phyloP scores from a whole-genome alignment of 129 eudicot genomes.

The Ambrosia trifida region DNA sequence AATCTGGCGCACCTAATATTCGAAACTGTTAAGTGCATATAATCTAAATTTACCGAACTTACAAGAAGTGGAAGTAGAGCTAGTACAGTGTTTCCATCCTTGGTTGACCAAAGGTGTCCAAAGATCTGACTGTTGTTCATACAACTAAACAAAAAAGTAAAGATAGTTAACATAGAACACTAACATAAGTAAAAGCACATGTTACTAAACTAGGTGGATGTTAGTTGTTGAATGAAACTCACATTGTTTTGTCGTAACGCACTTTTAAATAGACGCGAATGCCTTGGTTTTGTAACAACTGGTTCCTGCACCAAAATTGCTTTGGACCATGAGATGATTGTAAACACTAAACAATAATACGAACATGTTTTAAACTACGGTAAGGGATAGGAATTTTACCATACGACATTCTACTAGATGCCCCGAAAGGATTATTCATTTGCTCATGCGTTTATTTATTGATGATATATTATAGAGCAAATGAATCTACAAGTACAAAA shows the following conservation, averaged over 20 bases:
- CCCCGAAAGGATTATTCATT: slow-evolving; percentile 44
- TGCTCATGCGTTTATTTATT: slow-evolving; percentile 41
- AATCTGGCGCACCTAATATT: too few relatives aligned
- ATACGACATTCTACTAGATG: slow-evolving; percentile 36
- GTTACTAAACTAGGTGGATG: slow-evolving; percentile 2
- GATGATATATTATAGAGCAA: slow-evolving; percentile 36
- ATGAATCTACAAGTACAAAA: slow-evolving; percentile 43
- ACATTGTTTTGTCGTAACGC: slow-evolving; percentile 62
- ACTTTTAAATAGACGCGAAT: slow-evolving; percentile 55
- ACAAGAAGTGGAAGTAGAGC: slow-evolving; percentile 44
- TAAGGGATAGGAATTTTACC: slow-evolving; percentile 29
- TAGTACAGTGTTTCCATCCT: slow-evolving; percentile 75
- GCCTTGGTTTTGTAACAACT: slow-evolving; percentile 56
- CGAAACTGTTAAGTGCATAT: background rate
- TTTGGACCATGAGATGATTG: slow-evolving; percentile 22
- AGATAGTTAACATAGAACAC: slow-evolving; percentile 11
- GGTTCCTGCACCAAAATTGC: slow-evolving; percentile 49
- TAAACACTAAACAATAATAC: slow-evolving; percentile 8
- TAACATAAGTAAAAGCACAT: background rate
- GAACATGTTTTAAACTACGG: slow-evolving; percentile 22
- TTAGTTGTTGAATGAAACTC: slow-evolving; percentile 28
- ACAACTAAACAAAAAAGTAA: slow-evolving; percentile 39
- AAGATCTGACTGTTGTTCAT: slow-evolving; percentile 51
- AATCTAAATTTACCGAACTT: slow-evolving; percentile 28
- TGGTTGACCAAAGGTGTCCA: slow-evolving; percentile 84